These are phyloP conservation scores for Komagataella pseudopastoris DNA, from an alignment of 805 yeast species.

Conservation along the genomic window DNA sequence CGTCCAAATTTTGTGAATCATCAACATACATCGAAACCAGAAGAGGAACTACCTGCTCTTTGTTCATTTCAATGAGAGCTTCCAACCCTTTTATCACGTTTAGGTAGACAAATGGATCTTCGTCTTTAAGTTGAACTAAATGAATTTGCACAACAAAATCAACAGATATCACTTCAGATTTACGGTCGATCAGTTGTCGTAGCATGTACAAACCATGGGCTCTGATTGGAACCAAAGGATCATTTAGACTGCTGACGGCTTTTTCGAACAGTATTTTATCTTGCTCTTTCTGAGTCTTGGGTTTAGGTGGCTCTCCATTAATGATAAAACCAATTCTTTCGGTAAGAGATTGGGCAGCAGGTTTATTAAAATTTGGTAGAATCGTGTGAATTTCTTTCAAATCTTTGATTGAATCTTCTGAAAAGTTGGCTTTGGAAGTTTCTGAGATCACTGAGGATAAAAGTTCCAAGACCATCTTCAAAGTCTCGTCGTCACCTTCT, in stretches of 20 bases:
- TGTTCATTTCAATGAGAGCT: constrained; percentile 34
- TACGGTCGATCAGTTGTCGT: constrained; percentile 35
- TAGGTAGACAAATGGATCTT: constrained; percentile 79
- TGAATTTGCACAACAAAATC: constrained; percentile 50
- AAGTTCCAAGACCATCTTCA: constrained; percentile 21
- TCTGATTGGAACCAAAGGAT: constrained; percentile 69
- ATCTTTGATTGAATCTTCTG: constrained; percentile 1
- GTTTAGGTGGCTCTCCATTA: constrained; percentile 13
- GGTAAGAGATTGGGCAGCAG: constrained; percentile 14
- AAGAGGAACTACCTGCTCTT: constrained; percentile 19
- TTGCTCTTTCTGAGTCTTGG: constrained; percentile 11
- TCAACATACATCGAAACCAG: constrained; percentile 23
- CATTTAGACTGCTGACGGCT: constrained; percentile 59
- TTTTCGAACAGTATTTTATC: constrained; percentile 31
- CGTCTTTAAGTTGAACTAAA: constrained; percentile 50
- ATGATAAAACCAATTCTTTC: constrained; percentile 18
- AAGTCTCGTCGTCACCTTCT: constrained; percentile 15
- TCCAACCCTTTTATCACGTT: constrained; percentile 75
- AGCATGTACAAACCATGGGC: constrained; percentile 74
- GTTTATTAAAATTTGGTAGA: constrained; percentile 1
- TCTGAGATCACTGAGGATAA: constrained; percentile 23
- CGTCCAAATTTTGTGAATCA: constrained; percentile 31
- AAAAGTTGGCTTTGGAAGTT: constrained; percentile 5
- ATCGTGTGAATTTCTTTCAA: constrained; percentile 7
- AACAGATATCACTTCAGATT: constrained; percentile 35